Base-by-base conservation (phyloP, 257 asterid species). In the Fraxinus americana region DNA sequence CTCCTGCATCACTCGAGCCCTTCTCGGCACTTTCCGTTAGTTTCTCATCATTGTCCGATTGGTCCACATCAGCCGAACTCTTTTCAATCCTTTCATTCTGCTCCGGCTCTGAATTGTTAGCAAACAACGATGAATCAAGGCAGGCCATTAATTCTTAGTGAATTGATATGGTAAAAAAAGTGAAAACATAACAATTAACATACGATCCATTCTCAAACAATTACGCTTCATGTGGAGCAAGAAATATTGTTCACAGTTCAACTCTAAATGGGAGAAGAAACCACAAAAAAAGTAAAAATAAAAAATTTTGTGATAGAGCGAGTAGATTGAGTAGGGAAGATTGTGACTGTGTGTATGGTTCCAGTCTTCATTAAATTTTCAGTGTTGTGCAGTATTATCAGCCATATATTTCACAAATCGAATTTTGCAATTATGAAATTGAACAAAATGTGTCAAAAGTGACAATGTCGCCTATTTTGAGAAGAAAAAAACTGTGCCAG, bases 1-100 rank as follows among this genome's bases (percentile, higher is more conserved):
- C 88, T 75, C 82, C 96, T 16, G 84, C 84, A 75, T 84, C 88
- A 73, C 84, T 84, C 36, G 73, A 77, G 61, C 59, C 76, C 76
- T 89, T 83, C 78, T 91, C 89, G 23, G 73, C 85, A 78, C 83
- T 88, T 73, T 76, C 87, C 71, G 67, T 85, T 48, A 78, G 87
- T 74, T 84, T 82, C 79, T 83, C 77, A 52, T 72, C 83, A 71
- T 85, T 87, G 73, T 75, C 86, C 50, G 90, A 80, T 52, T 69
- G 80, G 84, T 80, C 92, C 72, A 73, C 86, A 76, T 78, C 89
- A 67, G 87, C 74, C 43, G 50, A 72, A 70, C 81, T 81, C 85
- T 81, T 80, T 11, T 48, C 77, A 10, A 21, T 84, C 68, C 66
- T 81, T 65, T 82, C 80, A 25, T 50, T 85, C 78, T 83, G 67